Evolutionary conservation across 257 asterid genomes (phyloP), one percentile per base, ranked within the genome.

Genomic region (Sherardia arvensis): DNA sequence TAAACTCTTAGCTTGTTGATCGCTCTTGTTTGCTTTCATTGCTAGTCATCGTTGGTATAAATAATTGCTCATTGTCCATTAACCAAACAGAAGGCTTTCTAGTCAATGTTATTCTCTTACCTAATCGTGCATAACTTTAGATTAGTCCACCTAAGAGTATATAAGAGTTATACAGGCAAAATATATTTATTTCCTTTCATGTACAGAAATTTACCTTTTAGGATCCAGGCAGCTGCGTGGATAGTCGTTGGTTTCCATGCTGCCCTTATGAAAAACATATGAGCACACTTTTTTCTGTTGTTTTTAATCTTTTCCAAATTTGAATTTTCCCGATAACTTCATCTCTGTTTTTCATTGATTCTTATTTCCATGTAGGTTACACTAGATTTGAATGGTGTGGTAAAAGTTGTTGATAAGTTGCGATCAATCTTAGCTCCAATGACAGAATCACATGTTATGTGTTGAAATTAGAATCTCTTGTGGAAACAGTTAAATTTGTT

Each of bases 321-420:
- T 63, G 18, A 14, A 33, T 51, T 36, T 59, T 32, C 34, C 21
- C 18, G 34, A 32, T 32, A 8, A 32, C 3, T 38, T 12, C 12
- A 10, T 38, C 11, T 38, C 47, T 38, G 47, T 38, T 38, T 38
- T 38, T 12, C 51, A 53, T 74, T 61, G 60, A 66, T 66, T 61
- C 68, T 32, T 62, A 27, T 59, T 29, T 45, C 8, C 20, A 47
- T 76, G 83, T 78, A 93, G 97, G 99, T 75, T 93, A 85, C 74
- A 93, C 90, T 54, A 95, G 99, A 68, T 93, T 97, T 1, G 86
- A 76, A 83, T 74, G 84, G 84, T 27, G 84, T 93, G 68, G 74
- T 87, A 58, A 83, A 72, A 75, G 96, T 83, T 53, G 95, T 84
- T 21, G 82, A 84, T 45, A 93, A 93, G 86, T 96, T 89, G 64